Percentiles rank a stretch among this genome's conserved stretches.
Evolutionary conservation across 257 asterid genomes (phyloP).

Genomic region (Solanum ossicruentum): DNA sequence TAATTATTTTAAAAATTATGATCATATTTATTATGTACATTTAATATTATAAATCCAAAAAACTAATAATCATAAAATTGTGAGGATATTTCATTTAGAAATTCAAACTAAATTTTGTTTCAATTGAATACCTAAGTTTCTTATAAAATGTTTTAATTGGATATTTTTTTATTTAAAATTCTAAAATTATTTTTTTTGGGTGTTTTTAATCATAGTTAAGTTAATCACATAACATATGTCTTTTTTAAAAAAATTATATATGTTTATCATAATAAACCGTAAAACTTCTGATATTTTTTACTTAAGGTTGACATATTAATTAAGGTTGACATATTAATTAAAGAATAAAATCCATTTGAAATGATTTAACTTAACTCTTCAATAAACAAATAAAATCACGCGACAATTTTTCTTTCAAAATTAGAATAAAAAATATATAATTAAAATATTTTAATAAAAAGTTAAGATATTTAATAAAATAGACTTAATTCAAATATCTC

Average conservation of each 20-base stretch:
- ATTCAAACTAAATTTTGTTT: too few relatives aligned
- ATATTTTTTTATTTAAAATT: too few relatives aligned
- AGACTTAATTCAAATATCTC: not conserved
- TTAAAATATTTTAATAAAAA: not conserved
- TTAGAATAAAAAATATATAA: not conserved
- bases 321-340: not conserved
- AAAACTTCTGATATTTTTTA: not conserved
- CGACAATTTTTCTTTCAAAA: not conserved
- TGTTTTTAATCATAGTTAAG: not conserved
- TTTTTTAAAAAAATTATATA: not conserved
- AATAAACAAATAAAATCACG: not conserved
- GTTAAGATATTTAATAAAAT: not conserved
- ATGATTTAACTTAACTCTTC: not conserved
- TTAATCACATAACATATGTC: not conserved
- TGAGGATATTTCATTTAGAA: too few relatives aligned
- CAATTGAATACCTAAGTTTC: too few relatives aligned
- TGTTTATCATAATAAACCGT: fast-evolving
- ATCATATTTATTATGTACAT: too few relatives aligned
- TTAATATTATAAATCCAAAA: too few relatives aligned
- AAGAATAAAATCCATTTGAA: not conserved
- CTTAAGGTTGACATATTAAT: not conserved
- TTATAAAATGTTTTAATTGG: too few relatives aligned
- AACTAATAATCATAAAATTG: too few relatives aligned
- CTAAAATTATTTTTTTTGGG: too few relatives aligned
- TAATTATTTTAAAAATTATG: not conserved